These are phyloP conservation scores for Suillus clintonianus DNA, from an alignment of 768 basidiomycete genomes.

Conservation along the genomic window DNA sequence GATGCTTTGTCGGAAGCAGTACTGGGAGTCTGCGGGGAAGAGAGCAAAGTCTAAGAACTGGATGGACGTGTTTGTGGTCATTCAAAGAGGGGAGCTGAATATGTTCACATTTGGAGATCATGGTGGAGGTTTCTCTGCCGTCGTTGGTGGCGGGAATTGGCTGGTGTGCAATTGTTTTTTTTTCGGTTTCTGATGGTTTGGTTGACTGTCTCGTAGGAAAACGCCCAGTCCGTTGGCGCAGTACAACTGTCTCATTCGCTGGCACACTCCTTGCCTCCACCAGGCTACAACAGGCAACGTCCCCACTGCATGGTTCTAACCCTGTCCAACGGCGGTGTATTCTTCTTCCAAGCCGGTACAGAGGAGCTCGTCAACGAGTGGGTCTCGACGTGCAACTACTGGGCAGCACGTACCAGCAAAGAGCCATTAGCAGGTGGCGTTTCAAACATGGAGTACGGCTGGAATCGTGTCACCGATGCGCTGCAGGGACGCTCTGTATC, in stretches of 20 bases:
- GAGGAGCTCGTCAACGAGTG: slow-evolving; percentile 99
- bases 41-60: slow-evolving; percentile 87
- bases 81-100: slow-evolving; percentile 89
- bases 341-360: slow-evolving; percentile 98
- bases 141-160: slow-evolving; percentile 97
- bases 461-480: slow-evolving; percentile 76
- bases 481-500: slow-evolving; percentile 55
- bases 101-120: slow-evolving; percentile 94
- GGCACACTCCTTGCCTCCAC: slow-evolving; percentile 84
- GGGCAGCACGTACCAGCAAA: slow-evolving; percentile 94
- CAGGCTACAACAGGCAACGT: slow-evolving; percentile 88
- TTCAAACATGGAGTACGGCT: slow-evolving; percentile 99
- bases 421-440: slow-evolving; percentile 96
- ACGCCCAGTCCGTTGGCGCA: slow-evolving; percentile 82
- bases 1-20: slow-evolving; percentile 91
- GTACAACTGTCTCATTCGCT: slow-evolving; percentile 86
- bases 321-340: slow-evolving; percentile 85
- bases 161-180: slow-evolving; percentile 65
- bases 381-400: slow-evolving; percentile 99
- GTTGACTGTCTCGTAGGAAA: slow-evolving; percentile 55
- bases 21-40: slow-evolving; percentile 85
- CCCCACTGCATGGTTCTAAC: slow-evolving; percentile 96
- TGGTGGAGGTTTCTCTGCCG: slow-evolving; percentile 57
- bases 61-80: slow-evolving; percentile 95
- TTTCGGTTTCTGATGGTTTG: slow-evolving; percentile 1